Percentiles rank a stretch among this genome's conserved stretches.
Evolutionary conservation across 2,329 filamentous ascomycete species (phyloP).

Genomic region (Bipolaris victoriae): DNA sequence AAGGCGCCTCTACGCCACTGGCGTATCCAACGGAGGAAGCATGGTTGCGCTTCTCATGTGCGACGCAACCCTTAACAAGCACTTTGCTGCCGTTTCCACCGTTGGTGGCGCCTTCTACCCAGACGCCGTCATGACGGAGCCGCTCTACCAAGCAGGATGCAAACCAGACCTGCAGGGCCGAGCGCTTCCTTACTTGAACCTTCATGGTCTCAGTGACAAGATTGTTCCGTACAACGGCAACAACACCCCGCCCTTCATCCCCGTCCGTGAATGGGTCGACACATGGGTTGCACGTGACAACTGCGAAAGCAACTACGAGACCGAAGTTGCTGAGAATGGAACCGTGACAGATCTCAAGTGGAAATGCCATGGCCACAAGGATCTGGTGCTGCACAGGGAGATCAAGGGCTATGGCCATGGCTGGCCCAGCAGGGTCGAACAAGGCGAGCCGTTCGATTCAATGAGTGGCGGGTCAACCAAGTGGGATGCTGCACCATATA

Average conservation of each 20-base stretch:
- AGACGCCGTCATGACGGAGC: constrained; percentile 19
- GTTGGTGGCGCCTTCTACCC: constrained; percentile 55
- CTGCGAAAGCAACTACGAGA: constrained; percentile 7
- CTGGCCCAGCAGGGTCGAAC: constrained; percentile 25
- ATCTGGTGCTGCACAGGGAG: constrained; percentile 21
- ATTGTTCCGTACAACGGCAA: constrained; percentile 34
- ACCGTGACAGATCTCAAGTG: constrained; percentile 22
- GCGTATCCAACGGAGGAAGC: constrained; percentile 62
- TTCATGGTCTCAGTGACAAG: constrained; percentile 30
- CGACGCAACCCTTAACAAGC: constrained; percentile 44
- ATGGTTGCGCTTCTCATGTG: constrained; percentile 57
- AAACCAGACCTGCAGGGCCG: constrained; percentile 5
- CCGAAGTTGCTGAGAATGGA: constrained; percentile 13
- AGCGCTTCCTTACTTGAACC: constrained; percentile 24
- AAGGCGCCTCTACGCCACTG: constrained; percentile 52
- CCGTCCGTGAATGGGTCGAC: constrained; percentile 22
- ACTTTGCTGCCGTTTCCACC: constrained; percentile 57
- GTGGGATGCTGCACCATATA: constrained; percentile 30
- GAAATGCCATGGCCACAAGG: constrained; percentile 22
- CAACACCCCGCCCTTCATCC: constrained; percentile 23
- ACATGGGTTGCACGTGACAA: constrained; percentile 18
- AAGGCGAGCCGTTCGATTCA: constrained; percentile 29
- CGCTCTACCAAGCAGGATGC: constrained; percentile 26
- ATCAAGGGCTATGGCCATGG: constrained; percentile 34
- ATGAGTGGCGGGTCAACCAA: constrained; percentile 25